These are phyloP conservation scores for Clitopilus passeckerianus DNA, from an alignment of 768 basidiomycete species.

Conservation along the genomic window DNA sequence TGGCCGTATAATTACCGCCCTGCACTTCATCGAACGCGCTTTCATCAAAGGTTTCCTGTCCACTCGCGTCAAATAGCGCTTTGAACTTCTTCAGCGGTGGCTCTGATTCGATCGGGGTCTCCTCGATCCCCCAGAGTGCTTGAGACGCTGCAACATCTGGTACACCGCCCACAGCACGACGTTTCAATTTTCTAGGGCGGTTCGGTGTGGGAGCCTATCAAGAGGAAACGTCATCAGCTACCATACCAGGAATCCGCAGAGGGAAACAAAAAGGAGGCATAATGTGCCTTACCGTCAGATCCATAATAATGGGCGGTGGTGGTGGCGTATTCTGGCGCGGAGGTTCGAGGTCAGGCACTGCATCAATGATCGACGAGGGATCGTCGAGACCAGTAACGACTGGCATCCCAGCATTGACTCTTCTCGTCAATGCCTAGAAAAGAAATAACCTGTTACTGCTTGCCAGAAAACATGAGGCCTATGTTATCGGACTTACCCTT, in stretches of 20 bases:
- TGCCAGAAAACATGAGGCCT: conserved; percentile 1
- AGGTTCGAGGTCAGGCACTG: conserved; percentile 17
- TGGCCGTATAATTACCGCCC: conserved; percentile 1
- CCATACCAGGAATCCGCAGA: neutral
- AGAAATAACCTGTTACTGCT: neutral
- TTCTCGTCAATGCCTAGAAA: conserved; percentile 36
- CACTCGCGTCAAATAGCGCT: conserved; percentile 62
- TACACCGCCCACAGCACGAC: conserved; percentile 37
- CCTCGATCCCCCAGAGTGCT: conserved; percentile 17
- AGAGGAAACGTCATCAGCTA: neutral
- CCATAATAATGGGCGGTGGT: conserved; percentile 8
- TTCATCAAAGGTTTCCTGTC: conserved; percentile 33
- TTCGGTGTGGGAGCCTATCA: conserved; percentile 34
- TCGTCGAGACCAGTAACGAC: conserved; percentile 42
- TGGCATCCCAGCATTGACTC: conserved; percentile 30
- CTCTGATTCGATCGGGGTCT: conserved; percentile 26
- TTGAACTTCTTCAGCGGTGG: conserved; percentile 69
- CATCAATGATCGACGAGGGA: conserved; percentile 31
- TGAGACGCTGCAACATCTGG: conserved; percentile 14
- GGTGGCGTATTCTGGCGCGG: conserved; percentile 12
- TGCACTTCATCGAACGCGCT: conserved; percentile 9
- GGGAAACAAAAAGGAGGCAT: neutral
- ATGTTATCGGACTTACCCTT: conserved; percentile 16
- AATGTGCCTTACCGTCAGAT: conserved; percentile 15
- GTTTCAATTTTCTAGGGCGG: conserved; percentile 44